Percentiles rank a stretch among this genome's conserved stretches.
Conservation (phyloP, 768 basidiomycete genomes). For the Phallus indusiatus region DNA sequence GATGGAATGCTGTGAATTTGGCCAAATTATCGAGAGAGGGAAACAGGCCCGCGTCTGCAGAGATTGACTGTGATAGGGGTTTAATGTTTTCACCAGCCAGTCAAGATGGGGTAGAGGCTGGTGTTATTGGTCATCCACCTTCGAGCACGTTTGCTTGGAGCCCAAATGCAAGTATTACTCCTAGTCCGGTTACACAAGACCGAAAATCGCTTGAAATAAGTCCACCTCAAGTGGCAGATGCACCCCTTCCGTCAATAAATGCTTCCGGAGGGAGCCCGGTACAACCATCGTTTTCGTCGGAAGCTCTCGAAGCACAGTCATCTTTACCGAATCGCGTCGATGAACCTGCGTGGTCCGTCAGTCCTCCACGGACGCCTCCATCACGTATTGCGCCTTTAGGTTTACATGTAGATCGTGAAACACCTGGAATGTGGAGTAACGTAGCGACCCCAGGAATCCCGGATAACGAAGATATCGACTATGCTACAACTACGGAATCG, state of each 20-base stretch:
- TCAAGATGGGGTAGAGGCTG: background rate
- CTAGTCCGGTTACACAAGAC: conserved; percentile 10
- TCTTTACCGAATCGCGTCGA: background rate
- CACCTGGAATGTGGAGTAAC: conserved; percentile 64
- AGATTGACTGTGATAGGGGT: conserved; percentile 38
- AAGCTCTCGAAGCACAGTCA: background rate
- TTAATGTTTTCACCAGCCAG: conserved; percentile 19
- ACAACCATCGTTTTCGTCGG: background rate
- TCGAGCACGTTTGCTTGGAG: conserved; percentile 24
- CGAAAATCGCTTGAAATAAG: background rate
- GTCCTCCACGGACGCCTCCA: conserved; percentile 3
- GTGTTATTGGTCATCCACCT: conserved; percentile 13
- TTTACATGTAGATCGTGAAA: conserved; percentile 13
- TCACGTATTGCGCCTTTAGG: background rate
- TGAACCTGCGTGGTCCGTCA: background rate
- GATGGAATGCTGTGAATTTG: conserved; percentile 97
- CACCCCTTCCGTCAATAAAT: background rate
- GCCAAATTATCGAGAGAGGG: conserved; percentile 94
- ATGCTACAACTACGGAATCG: conserved; percentile 3
- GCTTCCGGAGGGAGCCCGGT: background rate
- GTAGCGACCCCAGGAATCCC: conserved; percentile 62
- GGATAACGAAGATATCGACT: conserved; percentile 16
- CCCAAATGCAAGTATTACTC: conserved; percentile 22
- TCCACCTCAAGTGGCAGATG: background rate
- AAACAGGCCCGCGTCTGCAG: conserved; percentile 69